These are phyloP conservation scores for Acorus gramineus DNA, from an alignment of 106 monocot genomes.

Conservation along the genomic window DNA sequence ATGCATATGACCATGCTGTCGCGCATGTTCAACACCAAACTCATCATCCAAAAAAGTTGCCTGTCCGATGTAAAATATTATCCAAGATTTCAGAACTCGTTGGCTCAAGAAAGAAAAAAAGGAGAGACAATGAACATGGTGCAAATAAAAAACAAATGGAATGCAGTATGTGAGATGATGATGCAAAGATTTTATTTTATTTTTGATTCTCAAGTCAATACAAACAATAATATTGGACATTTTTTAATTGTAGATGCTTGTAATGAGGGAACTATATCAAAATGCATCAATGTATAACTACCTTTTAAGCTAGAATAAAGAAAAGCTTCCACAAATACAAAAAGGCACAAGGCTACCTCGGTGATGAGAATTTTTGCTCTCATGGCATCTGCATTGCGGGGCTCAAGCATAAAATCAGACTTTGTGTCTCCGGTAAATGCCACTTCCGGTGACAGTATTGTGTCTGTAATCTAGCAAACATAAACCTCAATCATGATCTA, in stretches of 20 bases:
- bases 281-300: not conserved
- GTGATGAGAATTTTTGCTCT: constrained; percentile 96
- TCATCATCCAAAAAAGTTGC: constrained; percentile 89
- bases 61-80: constrained; percentile 20
- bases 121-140: too few relatives aligned
- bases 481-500: not conserved
- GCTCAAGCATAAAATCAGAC: constrained; percentile 90
- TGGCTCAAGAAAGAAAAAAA: too few relatives aligned
- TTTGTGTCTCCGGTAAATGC: constrained; percentile 95
- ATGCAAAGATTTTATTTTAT: too few relatives aligned
- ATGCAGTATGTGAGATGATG: too few relatives aligned
- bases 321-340: not conserved
- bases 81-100: too few relatives aligned
- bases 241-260: not conserved
- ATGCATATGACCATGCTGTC: constrained; percentile 85
- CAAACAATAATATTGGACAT: too few relatives aligned
- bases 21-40: constrained; percentile 57
- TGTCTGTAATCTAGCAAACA: constrained; percentile 74
- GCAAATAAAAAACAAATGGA: too few relatives aligned
- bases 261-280: not conserved
- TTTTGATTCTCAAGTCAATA: too few relatives aligned
- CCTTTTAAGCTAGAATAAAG: not conserved
- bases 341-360: constrained; percentile 37
- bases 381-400: constrained; percentile 90
- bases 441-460: constrained; percentile 85